A percentile compares a stretch with the other conserved stretches of the same genome.
Conservation (phyloP, 352 stramenopile species). For the Blastocystis sp. region DNA sequence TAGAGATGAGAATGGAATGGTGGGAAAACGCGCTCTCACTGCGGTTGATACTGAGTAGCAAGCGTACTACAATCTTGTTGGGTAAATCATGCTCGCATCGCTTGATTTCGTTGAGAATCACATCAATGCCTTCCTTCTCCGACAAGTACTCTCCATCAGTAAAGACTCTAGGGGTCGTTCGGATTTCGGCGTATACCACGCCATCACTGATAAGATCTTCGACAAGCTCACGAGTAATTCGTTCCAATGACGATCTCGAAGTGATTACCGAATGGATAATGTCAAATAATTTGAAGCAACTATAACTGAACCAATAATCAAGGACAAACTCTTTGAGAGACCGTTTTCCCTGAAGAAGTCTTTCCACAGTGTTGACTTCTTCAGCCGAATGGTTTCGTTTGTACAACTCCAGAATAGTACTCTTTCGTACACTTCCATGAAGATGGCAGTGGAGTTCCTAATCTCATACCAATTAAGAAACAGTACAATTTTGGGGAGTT, state of each 20-base stretch:
- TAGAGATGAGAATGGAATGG: neutral
- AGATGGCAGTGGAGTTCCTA: conserved; percentile 35
- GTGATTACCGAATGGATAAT: conserved; percentile 7
- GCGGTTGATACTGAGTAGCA: conserved; percentile 28
- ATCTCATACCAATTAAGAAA: neutral
- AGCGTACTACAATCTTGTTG: neutral
- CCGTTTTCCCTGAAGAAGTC: conserved; percentile 2
- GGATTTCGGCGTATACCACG: conserved; percentile 34
- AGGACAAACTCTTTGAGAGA: neutral
- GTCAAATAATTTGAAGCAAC: conserved; percentile 26
- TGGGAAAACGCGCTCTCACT: neutral
- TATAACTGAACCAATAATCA: neutral
- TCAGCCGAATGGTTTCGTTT: neutral
- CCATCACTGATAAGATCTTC: neutral
- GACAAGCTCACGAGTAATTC: neutral
- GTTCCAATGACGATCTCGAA: neutral
- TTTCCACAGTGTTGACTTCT: neutral
- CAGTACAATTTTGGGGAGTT: conserved; percentile 22
- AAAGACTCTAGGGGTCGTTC: neutral
- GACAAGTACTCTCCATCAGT: neutral
- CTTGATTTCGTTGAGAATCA: neutral
- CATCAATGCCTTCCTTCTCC: conserved; percentile 45
- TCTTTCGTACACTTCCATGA: conserved; percentile 12
- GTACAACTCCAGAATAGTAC: neutral
- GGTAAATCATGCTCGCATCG: neutral